A percentile compares a stretch with the other conserved stretches of the same genome.
Evolutionary conservation across 495 filamentous ascomycete genomes (phyloP).

Genomic region (Xylaria longipes): DNA sequence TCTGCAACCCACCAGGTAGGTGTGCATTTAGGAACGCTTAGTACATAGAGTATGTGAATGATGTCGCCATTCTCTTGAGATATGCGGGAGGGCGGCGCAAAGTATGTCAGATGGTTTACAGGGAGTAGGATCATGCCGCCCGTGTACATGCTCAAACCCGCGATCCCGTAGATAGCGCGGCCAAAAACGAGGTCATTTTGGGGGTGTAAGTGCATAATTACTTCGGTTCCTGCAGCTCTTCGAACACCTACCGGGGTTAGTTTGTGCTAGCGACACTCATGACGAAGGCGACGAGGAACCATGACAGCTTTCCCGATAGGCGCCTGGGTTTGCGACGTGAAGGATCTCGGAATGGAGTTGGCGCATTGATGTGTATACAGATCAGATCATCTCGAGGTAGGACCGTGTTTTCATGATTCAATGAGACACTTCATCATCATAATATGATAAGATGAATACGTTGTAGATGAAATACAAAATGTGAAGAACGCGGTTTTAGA

Average conservation of each 20-base stretch:
- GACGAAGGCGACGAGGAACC: not conserved
- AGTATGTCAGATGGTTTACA: conserved; percentile 22
- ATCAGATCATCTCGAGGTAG: no score
- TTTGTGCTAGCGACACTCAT: conserved; percentile 1
- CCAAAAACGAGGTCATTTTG: conserved; percentile 15
- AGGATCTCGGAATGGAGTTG: no score
- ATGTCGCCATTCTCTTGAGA: conserved; percentile 8
- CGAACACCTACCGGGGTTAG: conserved; percentile 9
- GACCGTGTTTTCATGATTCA: no score
- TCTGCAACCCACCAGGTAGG: conserved; percentile 16
- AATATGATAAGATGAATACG: no score
- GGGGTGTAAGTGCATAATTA: conserved; percentile 14
- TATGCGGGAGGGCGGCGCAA: conserved; percentile 10
- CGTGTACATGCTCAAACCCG: conserved; percentile 16
- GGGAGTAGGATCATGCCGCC: conserved; percentile 20
- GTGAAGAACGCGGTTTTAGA: no score
- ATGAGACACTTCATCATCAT: no score
- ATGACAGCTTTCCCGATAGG: conserved; percentile 2
- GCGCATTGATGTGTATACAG: no score
- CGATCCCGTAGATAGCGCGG: conserved; percentile 15
- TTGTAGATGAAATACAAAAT: no score
- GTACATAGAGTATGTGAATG: not conserved
- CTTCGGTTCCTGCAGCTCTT: conserved; percentile 20
- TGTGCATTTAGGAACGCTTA: conserved; percentile 7
- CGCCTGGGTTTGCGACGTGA: no score